phyloP scores from a whole-genome alignment of 75 land plant genomes.

The Chamaecyparis obtusa region DNA sequence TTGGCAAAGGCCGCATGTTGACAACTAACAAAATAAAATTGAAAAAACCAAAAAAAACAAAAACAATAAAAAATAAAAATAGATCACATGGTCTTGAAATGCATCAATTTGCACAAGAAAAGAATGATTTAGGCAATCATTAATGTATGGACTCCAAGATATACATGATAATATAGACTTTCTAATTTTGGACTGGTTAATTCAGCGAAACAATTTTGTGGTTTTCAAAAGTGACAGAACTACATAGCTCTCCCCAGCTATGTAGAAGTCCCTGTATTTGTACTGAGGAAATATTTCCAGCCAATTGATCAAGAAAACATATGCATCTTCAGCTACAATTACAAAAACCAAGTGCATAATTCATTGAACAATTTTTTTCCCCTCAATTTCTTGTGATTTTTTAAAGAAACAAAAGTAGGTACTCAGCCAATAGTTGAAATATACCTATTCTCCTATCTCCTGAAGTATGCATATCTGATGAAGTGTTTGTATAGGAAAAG shows the following conservation, averaged over 20 bases:
- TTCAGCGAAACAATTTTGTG: neutral
- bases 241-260: constrained; percentile 58
- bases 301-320: constrained; percentile 33
- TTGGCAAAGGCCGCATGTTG: neutral
- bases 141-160: neutral
- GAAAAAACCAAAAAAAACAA: too few relatives aligned
- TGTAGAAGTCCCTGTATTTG: constrained; percentile 40
- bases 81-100: neutral
- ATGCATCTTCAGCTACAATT: constrained; percentile 37
- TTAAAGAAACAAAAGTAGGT: neutral
- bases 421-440: neutral
- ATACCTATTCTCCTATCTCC: constrained; percentile 1
- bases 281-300: constrained; percentile 42
- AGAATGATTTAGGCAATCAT: neutral
- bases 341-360: constrained; percentile 8
- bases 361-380: neutral
- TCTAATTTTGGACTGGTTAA: neutral
- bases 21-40: neutral
- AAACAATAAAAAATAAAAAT: neutral
- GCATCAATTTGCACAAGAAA: neutral
- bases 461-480: constrained; percentile 6
- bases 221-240: constrained; percentile 20
- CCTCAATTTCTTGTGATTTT: neutral
- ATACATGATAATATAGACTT: neutral
- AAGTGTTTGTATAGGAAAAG: constrained; percentile 9